These are phyloP conservation scores for Mucor ambiguus DNA, from an alignment of 371 early-diverging fungal genomes.

Conservation along the genomic window DNA sequence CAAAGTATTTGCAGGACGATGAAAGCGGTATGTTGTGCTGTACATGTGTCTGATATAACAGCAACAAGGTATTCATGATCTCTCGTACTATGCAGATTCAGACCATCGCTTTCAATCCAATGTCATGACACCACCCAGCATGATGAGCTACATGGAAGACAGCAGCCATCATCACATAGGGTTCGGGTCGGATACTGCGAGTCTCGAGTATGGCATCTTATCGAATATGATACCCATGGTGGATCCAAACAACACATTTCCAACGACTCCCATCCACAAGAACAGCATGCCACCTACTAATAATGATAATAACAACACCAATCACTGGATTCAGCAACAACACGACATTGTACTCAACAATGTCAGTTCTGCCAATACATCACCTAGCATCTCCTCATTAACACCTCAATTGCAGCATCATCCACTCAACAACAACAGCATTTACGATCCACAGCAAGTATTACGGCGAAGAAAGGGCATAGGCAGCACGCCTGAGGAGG, in stretches of 20 bases:
- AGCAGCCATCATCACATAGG: slow-evolving; percentile 31
- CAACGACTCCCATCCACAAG: slow-evolving; percentile 7
- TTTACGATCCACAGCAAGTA: neutral
- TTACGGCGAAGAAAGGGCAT: slow-evolving; percentile 32
- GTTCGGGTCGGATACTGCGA: slow-evolving; percentile 80
- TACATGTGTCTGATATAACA: neutral
- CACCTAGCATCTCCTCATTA: slow-evolving; percentile 13
- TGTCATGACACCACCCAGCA: slow-evolving; percentile 20
- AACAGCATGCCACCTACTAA: too few relatives aligned
- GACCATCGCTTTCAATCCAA: slow-evolving; percentile 16
- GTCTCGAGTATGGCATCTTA: slow-evolving; percentile 76
- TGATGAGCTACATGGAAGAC: slow-evolving; percentile 19
- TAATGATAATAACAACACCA: neutral
- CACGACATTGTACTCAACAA: slow-evolving; percentile 11
- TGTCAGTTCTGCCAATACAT: slow-evolving; percentile 10
- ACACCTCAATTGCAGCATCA: neutral
- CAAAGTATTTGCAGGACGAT: slow-evolving; percentile 77
- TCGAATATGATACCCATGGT: slow-evolving; percentile 67
- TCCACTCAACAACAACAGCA: neutral
- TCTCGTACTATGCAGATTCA: slow-evolving; percentile 3
- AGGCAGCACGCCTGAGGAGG: slow-evolving; percentile 56
- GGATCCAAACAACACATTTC: neutral
- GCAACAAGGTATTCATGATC: neutral
- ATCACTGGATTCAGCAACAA: slow-evolving; percentile 10
- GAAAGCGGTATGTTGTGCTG: slow-evolving; percentile 25